phyloP scores from a whole-genome alignment of 192 early-diverging fungal species.

The Podila epicladia region DNA sequence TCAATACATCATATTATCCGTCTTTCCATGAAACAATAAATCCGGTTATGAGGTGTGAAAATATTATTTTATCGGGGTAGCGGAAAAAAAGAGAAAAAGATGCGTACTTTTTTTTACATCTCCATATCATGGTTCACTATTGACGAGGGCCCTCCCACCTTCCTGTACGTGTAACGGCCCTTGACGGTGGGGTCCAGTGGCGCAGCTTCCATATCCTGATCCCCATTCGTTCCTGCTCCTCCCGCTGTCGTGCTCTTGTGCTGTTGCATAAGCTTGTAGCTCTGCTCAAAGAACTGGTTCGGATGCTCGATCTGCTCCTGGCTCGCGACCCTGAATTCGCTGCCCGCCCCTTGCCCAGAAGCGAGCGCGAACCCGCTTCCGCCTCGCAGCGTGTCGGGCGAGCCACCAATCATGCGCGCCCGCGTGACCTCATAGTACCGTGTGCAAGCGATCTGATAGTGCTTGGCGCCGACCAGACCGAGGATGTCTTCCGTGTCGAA shows the following conservation, averaged over 20 bases:
- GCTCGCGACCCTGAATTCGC: slow-evolving; percentile 31
- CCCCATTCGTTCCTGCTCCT: not conserved
- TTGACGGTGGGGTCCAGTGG: slow-evolving; percentile 25
- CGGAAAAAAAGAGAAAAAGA: not conserved
- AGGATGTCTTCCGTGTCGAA: slow-evolving; percentile 72
- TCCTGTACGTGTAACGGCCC: slow-evolving; percentile 46
- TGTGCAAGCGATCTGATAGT: slow-evolving; percentile 96
- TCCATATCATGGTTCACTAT: slow-evolving; percentile 23
- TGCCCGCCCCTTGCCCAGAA: not conserved
- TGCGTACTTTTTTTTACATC: slow-evolving; percentile 3
- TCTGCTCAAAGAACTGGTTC: slow-evolving; percentile 90
- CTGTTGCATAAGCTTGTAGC: slow-evolving; percentile 31
- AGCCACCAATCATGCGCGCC: slow-evolving; percentile 31
- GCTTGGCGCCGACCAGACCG: slow-evolving; percentile 71
- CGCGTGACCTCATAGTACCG: slow-evolving; percentile 82
- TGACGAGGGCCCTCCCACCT: slow-evolving; percentile 27
- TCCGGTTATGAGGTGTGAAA: too few relatives aligned
- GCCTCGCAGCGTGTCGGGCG: slow-evolving; percentile 25
- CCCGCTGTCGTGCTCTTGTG: slow-evolving; percentile 1
- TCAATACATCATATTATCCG: too few relatives aligned
- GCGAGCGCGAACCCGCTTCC: slow-evolving; percentile 4
- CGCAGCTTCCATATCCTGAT: not conserved
- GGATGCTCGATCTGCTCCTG: slow-evolving; percentile 89
- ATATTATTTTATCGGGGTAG: not conserved
- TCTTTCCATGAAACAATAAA: too few relatives aligned